These are phyloP conservation scores for Boletus sp. DNA, from an alignment of 768 basidiomycete genomes.

Conservation along the genomic window DNA sequence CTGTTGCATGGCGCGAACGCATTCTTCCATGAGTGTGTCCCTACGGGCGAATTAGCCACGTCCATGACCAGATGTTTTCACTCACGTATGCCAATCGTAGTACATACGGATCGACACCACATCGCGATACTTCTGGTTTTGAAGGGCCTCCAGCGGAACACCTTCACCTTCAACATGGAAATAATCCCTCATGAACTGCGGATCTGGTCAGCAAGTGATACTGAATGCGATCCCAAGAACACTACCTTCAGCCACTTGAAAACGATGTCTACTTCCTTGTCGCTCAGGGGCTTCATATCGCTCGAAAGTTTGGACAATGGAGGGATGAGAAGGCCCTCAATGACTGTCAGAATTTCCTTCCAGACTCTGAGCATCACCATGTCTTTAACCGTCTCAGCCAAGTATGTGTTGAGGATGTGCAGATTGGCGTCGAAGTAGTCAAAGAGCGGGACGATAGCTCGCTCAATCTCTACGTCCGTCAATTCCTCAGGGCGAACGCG, in stretches of 20 bases:
- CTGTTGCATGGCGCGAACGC: slow-evolving; percentile 93
- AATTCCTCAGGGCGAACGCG: slow-evolving; percentile 77
- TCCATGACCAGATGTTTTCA: slow-evolving; percentile 9
- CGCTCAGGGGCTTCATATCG: slow-evolving; percentile 87
- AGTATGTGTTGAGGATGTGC: slow-evolving; percentile 83
- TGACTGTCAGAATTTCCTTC: slow-evolving; percentile 89
- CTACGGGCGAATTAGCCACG: slow-evolving; percentile 36
- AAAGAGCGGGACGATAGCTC: slow-evolving; percentile 86
- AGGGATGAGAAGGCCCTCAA: slow-evolving; percentile 89
- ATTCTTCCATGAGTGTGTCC: slow-evolving; percentile 89
- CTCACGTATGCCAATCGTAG: slow-evolving; percentile 94
- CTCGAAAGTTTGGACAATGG: slow-evolving; percentile 82
- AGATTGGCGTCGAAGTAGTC: slow-evolving; percentile 96
- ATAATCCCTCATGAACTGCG: slow-evolving; percentile 88
- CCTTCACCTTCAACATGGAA: slow-evolving; percentile 95
- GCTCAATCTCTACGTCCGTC: slow-evolving; percentile 92
- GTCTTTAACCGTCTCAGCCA: slow-evolving; percentile 82
- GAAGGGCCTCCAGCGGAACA: slow-evolving; percentile 78
- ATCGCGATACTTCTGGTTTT: slow-evolving; percentile 94
- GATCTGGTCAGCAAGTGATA: not conserved
- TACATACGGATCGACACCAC: slow-evolving; percentile 87
- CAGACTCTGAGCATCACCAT: slow-evolving; percentile 92
- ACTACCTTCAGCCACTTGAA: slow-evolving; percentile 94
- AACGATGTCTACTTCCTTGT: slow-evolving; percentile 98
- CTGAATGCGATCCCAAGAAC: not conserved